A percentile compares a stretch with the other conserved stretches of the same genome.
These are phyloP conservation scores for Boletus vinaceobasis DNA, from an alignment of 768 basidiomycete genomes.

Conservation along the genomic window DNA sequence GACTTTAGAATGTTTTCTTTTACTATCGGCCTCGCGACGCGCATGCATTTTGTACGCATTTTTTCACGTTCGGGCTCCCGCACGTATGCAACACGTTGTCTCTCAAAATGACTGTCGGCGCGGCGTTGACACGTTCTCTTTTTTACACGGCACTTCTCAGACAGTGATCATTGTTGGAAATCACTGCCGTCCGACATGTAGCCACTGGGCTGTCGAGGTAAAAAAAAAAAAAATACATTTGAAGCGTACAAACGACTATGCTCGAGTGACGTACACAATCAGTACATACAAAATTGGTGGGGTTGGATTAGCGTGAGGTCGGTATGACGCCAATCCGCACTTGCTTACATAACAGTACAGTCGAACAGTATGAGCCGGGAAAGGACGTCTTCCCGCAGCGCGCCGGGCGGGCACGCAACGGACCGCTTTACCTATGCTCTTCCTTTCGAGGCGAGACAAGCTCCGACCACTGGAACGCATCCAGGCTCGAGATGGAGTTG, in stretches of 20 bases:
- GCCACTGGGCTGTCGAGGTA: not conserved
- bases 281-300: constrained; percentile 5
- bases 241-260: constrained; percentile 5
- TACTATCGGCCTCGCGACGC: constrained; percentile 2
- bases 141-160: no score
- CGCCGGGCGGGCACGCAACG: not conserved
- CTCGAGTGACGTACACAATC: not conserved
- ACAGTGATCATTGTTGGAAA: no score
- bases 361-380: not conserved
- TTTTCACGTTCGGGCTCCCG: constrained; percentile 5
- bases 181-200: no score
- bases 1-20: constrained; percentile 24
- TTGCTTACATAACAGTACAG: constrained; percentile 6
- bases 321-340: not conserved
- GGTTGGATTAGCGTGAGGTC: not conserved
- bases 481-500: constrained; percentile 29
- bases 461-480: constrained; percentile 34
- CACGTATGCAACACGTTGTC: constrained; percentile 17
- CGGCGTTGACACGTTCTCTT: not conserved
- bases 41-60: constrained; percentile 24
- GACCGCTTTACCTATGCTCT: constrained; percentile 15
- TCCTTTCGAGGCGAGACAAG: constrained; percentile 31
- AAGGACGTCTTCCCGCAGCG: not conserved
- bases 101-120: not conserved
- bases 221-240: not conserved